phyloP scores from a whole-genome alignment of 805 yeast genomes.

The Ogataea paraovalis region DNA sequence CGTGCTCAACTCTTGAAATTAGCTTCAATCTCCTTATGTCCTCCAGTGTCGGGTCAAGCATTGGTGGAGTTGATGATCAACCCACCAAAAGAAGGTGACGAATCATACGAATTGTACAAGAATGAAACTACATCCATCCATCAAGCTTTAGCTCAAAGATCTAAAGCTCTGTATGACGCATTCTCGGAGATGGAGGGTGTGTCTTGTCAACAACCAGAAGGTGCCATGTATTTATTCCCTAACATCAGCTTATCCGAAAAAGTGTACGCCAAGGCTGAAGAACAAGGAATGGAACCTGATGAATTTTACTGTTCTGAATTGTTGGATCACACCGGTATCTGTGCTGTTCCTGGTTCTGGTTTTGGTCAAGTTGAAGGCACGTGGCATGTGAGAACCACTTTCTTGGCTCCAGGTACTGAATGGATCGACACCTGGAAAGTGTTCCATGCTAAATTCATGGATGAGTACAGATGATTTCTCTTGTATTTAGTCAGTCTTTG shows the following conservation, averaged over 20 bases:
- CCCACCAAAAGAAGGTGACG: constrained; percentile 81
- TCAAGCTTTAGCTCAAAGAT: constrained; percentile 57
- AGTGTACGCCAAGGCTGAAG: constrained; percentile 59
- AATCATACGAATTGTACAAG: constrained; percentile 63
- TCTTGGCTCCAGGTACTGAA: constrained; percentile 90
- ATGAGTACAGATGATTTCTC: constrained; percentile 38
- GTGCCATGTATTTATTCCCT: constrained; percentile 98
- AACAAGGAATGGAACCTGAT: constrained; percentile 61
- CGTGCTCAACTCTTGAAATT: constrained; percentile 71
- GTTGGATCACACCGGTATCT: constrained; percentile 85
- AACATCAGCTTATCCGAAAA: constrained; percentile 58
- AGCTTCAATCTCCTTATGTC: constrained; percentile 88
- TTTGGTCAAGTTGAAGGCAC: constrained; percentile 92
- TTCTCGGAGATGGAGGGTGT: constrained; percentile 79
- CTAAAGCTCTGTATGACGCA: constrained; percentile 61
- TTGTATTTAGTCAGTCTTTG: neutral
- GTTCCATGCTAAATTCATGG: constrained; percentile 74
- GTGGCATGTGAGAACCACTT: constrained; percentile 92
- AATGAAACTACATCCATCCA: constrained; percentile 62
- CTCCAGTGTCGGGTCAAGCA: constrained; percentile 94
- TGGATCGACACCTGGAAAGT: constrained; percentile 77
- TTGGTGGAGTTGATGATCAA: constrained; percentile 88
- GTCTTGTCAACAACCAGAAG: constrained; percentile 83
- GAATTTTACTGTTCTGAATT: constrained; percentile 85
- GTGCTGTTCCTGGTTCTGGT: constrained; percentile 97